A percentile compares a stretch with the other conserved stretches of the same genome.
These are phyloP conservation scores for Kwoniella mangroviensis DNA, from an alignment of 768 basidiomycete species.

Conservation along the genomic window DNA sequence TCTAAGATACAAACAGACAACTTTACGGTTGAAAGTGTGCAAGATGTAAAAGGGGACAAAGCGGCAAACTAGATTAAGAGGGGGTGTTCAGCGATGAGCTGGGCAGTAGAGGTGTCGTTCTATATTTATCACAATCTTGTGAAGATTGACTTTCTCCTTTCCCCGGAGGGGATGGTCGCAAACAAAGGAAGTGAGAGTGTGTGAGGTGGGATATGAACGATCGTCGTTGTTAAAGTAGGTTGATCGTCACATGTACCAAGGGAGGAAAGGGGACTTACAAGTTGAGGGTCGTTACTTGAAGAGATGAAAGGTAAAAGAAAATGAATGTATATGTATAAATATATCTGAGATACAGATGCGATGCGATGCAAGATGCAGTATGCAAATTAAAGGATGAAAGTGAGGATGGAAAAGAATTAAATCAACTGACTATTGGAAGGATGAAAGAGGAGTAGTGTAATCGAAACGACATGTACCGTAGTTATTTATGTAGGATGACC, in stretches of 20 bases:
- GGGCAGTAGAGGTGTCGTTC: not conserved
- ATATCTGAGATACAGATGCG: not conserved
- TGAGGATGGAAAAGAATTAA: not conserved
- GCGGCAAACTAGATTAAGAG: not conserved
- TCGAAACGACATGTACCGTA: not conserved
- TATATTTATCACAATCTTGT: not conserved
- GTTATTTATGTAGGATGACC: not conserved
- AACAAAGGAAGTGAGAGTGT: not conserved
- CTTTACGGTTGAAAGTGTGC: too few relatives aligned
- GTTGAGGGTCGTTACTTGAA: not conserved
- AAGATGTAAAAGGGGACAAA: not conserved
- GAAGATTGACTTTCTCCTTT: not conserved
- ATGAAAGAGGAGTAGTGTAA: not conserved
- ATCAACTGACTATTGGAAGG: not conserved
- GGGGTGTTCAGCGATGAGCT: not conserved
- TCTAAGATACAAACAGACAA: too few relatives aligned
- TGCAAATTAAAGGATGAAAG: not conserved
- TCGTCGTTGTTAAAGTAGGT: not conserved
- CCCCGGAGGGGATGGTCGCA: not conserved
- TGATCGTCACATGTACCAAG: not conserved
- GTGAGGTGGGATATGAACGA: not conserved
- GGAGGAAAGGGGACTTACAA: not conserved
- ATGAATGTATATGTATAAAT: not conserved
- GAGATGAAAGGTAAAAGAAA: not conserved
- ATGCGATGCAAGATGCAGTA: not conserved